Evolutionary conservation across 2,329 filamentous ascomycete species (phyloP).

Genomic region (Lasiodiplodia theobromae): DNA sequence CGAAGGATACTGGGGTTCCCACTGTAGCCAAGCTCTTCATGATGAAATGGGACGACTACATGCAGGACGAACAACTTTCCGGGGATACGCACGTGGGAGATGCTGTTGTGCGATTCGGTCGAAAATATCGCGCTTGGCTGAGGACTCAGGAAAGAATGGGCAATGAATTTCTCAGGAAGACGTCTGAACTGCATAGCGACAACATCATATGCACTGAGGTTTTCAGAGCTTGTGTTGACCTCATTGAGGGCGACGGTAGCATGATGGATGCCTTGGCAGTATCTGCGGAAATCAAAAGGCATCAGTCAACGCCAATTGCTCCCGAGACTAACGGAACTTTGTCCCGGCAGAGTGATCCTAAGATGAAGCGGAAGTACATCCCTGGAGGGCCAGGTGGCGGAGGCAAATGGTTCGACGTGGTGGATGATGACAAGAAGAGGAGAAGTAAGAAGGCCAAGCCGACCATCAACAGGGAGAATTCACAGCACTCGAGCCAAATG

Average conservation of each 20-base stretch:
- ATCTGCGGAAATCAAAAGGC: conserved; percentile 10
- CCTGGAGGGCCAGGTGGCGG: conserved; percentile 16
- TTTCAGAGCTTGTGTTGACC: conserved; percentile 33
- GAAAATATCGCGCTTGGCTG: conserved; percentile 37
- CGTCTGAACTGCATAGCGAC: conserved; percentile 41
- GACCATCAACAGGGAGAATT: not conserved
- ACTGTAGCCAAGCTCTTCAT: conserved; percentile 43
- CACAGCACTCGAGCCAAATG: not conserved
- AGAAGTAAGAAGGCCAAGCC: not conserved
- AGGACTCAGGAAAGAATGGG: conserved; percentile 34
- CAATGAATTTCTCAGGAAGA: conserved; percentile 42
- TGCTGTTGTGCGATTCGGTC: conserved; percentile 49
- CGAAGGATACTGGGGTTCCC: conserved; percentile 30
- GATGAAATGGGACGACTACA: conserved; percentile 45
- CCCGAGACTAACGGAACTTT: not conserved
- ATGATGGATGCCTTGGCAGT: conserved; percentile 7
- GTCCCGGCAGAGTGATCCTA: not conserved
- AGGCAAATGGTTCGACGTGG: conserved; percentile 1
- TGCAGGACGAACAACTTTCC: conserved; percentile 46
- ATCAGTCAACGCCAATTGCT: not conserved
- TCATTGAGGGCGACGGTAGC: not conserved
- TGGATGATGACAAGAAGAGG: conserved; percentile 2
- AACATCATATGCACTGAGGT: conserved; percentile 39
- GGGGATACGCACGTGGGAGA: conserved; percentile 46
- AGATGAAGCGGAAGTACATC: conserved; percentile 11